Percentiles rank a stretch among this genome's conserved stretches.
Evolutionary conservation across 2,329 filamentous ascomycete species (phyloP).

Genomic region (Colletotrichum ledebouriae): DNA sequence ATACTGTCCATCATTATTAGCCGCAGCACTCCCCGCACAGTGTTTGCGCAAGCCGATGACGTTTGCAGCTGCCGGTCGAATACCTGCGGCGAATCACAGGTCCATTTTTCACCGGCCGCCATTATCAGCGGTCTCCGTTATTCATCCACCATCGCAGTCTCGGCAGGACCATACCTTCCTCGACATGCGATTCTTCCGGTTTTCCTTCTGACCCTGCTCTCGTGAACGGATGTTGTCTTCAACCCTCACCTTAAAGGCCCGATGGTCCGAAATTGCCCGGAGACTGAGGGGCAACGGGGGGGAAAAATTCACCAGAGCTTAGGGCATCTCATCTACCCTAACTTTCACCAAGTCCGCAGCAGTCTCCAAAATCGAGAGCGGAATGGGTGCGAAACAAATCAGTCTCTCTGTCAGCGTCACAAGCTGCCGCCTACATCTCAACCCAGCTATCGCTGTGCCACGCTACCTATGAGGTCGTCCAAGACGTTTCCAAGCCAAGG

Average conservation of each 20-base stretch:
- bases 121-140: slow-evolving; percentile 15
- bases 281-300: slow-evolving; percentile 17
- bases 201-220: slow-evolving; percentile 6
- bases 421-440: slow-evolving; percentile 2
- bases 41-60: slow-evolving; percentile 36
- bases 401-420: neutral
- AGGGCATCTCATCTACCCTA: neutral
- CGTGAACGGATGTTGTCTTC: neutral
- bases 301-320: slow-evolving; percentile 11
- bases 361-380: neutral
- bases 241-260: slow-evolving; percentile 12
- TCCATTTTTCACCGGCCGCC: slow-evolving; percentile 36
- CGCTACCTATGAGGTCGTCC: slow-evolving; percentile 36
- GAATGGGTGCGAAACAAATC: slow-evolving; percentile 7
- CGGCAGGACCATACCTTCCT: slow-evolving; percentile 22
- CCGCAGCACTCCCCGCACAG: slow-evolving; percentile 28
- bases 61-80: slow-evolving; percentile 27
- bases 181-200: slow-evolving; percentile 19
- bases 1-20: slow-evolving; percentile 29
- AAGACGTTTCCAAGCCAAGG: slow-evolving; percentile 36
- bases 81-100: slow-evolving; percentile 29
- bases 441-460: slow-evolving; percentile 17
- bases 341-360: neutral
- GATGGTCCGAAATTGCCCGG: slow-evolving; percentile 32
- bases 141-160: neutral